Conservation (phyloP, 768 basidiomycete species). For the Auriculariales sp. region DNA sequence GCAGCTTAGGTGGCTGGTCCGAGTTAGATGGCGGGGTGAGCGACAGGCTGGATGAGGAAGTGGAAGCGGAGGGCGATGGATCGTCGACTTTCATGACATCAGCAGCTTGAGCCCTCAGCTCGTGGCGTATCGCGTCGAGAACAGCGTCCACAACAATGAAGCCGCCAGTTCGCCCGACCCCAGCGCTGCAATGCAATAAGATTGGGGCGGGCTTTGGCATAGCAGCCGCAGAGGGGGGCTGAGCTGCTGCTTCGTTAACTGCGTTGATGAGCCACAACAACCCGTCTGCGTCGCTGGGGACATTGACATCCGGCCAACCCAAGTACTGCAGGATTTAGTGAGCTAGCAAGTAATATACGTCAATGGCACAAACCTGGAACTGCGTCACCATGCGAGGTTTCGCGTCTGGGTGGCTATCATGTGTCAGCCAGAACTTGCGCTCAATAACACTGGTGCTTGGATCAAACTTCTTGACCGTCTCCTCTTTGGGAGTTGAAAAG, state of each 20-base stretch:
- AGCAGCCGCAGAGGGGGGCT: slow-evolving; percentile 27
- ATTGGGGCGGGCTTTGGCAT: slow-evolving; percentile 29
- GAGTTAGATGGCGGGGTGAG: too few species aligned
- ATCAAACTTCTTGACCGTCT: slow-evolving; percentile 38
- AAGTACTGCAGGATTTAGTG: slow-evolving; percentile 34
- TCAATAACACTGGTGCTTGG: slow-evolving; percentile 17
- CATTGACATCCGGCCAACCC: slow-evolving; percentile 94
- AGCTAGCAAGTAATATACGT: neutral
- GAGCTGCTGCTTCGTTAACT: slow-evolving; percentile 35
- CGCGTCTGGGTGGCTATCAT: slow-evolving; percentile 42
- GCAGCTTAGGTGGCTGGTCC: too few species aligned
- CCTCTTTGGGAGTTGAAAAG: slow-evolving; percentile 15
- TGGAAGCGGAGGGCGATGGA: too few species aligned
- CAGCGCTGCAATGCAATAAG: slow-evolving; percentile 82
- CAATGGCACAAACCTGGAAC: slow-evolving; percentile 33
- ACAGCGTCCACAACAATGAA: slow-evolving; percentile 83
- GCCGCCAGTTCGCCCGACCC: slow-evolving; percentile 87
- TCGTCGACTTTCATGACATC: too few species aligned
- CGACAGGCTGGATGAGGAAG: too few species aligned
- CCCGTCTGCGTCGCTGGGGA: slow-evolving; percentile 69
- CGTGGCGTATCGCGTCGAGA: slow-evolving; percentile 56
- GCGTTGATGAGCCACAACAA: slow-evolving; percentile 60
- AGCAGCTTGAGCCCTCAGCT: too few species aligned
- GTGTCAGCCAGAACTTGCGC: slow-evolving; percentile 46
- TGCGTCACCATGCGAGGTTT: slow-evolving; percentile 62